Conservation (phyloP, 768 basidiomycete species). For the Serendipita vermifera region DNA sequence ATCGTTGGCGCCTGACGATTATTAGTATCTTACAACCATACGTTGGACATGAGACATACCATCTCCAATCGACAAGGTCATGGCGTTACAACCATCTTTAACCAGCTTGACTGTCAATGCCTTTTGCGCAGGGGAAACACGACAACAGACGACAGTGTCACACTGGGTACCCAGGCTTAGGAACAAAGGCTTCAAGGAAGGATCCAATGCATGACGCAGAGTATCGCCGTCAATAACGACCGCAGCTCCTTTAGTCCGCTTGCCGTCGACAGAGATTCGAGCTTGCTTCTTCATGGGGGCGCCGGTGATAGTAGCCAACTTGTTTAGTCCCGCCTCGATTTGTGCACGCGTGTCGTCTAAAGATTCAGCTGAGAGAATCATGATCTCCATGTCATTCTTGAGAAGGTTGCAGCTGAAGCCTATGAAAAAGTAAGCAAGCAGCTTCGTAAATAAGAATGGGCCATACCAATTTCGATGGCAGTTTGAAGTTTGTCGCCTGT, state of each 20-base stretch:
- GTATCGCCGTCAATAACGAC: slow-evolving; percentile 97
- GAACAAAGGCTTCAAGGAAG: slow-evolving; percentile 72
- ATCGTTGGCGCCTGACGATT: slow-evolving; percentile 62
- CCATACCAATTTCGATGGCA: slow-evolving; percentile 80
- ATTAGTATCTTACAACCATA: too few relatives aligned
- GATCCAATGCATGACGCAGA: slow-evolving; percentile 62
- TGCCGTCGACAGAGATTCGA: slow-evolving; percentile 9
- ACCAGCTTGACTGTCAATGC: slow-evolving; percentile 93
- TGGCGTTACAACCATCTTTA: slow-evolving; percentile 88
- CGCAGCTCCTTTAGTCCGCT: slow-evolving; percentile 51
- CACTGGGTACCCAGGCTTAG: slow-evolving; percentile 90
- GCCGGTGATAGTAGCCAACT: slow-evolving; percentile 77
- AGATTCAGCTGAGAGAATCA: slow-evolving; percentile 85
- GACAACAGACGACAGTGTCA: slow-evolving; percentile 95
- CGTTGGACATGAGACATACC: slow-evolving; percentile 27
- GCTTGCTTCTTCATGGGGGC: slow-evolving; percentile 35
- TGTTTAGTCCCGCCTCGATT: slow-evolving; percentile 87
- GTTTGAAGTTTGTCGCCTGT: slow-evolving; percentile 98
- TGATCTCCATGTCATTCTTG: slow-evolving; percentile 88
- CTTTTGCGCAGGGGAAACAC: slow-evolving; percentile 95
- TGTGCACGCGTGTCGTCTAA: slow-evolving; percentile 63
- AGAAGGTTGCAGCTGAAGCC: slow-evolving; percentile 89
- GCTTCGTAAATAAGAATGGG: slow-evolving; percentile 9
- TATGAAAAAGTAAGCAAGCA: slow-evolving; percentile 14
- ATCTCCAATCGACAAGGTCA: slow-evolving; percentile 95